Conservation (phyloP, 345 rosid species). For the Geranium brycei region DNA sequence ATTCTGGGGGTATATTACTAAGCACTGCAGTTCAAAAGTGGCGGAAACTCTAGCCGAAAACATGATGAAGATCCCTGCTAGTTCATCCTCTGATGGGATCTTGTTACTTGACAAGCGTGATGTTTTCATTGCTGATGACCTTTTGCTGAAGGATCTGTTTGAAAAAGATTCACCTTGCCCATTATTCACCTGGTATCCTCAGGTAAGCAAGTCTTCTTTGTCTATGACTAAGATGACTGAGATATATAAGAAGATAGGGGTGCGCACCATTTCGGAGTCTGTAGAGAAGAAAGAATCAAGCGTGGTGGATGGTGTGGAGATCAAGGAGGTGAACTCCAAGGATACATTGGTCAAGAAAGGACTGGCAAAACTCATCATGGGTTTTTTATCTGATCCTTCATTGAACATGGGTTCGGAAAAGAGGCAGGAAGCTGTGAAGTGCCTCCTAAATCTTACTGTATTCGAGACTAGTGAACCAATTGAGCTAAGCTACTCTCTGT, state of each 20-base stretch:
- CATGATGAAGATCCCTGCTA: constrained; percentile 39
- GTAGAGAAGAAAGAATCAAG: constrained; percentile 27
- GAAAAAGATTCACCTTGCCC: constrained; percentile 15
- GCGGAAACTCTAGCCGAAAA: constrained; percentile 22
- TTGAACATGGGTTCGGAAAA: constrained; percentile 27
- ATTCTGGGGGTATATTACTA: constrained; percentile 40
- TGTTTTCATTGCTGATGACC: constrained; percentile 62
- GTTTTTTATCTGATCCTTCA: constrained; percentile 39
- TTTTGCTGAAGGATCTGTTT: constrained; percentile 43
- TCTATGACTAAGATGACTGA: constrained; percentile 30
- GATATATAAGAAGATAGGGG: constrained; percentile 40
- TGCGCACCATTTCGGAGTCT: constrained; percentile 41
- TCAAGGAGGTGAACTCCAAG: constrained; percentile 13
- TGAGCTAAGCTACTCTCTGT: constrained; percentile 20
- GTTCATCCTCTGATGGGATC: constrained; percentile 21
- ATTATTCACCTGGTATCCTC: constrained; percentile 64
- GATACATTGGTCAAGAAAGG: constrained; percentile 21
- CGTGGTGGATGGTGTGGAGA: constrained; percentile 7
- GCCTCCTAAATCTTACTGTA: constrained; percentile 26
- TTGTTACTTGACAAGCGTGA: constrained; percentile 25
- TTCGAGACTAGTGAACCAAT: constrained; percentile 29
- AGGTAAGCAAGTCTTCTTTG: constrained; percentile 28
- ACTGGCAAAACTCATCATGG: constrained; percentile 41
- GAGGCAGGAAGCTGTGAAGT: constrained; percentile 31
- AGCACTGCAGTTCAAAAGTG: constrained; percentile 8